Conservation (phyloP, 805 yeast species). For the Wickerhamiella brachini region DNA sequence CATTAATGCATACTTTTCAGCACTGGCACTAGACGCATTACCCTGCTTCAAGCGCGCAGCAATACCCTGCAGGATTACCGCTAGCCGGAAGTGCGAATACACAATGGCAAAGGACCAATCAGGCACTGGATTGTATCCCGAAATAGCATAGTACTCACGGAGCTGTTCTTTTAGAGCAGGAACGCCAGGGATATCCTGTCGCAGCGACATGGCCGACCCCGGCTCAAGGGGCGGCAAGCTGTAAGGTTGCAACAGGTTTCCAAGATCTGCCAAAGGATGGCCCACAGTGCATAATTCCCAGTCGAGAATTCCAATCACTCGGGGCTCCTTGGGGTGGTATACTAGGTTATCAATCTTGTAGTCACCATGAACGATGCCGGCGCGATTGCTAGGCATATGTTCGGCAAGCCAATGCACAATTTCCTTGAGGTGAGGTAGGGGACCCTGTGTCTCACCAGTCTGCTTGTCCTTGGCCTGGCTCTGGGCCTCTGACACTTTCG, state of each 20-base stretch:
- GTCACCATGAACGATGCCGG: conserved; percentile 48
- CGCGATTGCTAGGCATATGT: conserved; percentile 34
- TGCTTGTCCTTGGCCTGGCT: conserved; percentile 19
- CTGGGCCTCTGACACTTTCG: conserved; percentile 30
- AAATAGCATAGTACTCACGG: conserved; percentile 19
- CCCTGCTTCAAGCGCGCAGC: conserved; percentile 41
- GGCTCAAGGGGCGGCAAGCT: conserved; percentile 26
- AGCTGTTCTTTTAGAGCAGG: conserved; percentile 16
- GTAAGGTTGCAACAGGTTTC: conserved; percentile 44
- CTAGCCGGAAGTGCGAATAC: conserved; percentile 40
- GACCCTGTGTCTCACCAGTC: conserved; percentile 27
- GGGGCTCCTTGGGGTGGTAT: conserved; percentile 38
- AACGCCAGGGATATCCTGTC: conserved; percentile 13
- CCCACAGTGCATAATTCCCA: conserved; percentile 59
- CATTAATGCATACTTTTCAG: conserved; percentile 27
- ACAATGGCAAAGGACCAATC: conserved; percentile 41
- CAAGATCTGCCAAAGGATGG: conserved; percentile 48
- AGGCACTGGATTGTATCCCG: conserved; percentile 31
- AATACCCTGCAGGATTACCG: conserved; percentile 50
- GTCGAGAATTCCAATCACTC: conserved; percentile 43
- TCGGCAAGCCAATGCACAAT: conserved; percentile 31
- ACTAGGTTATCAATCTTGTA: conserved; percentile 52
- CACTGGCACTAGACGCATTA: conserved; percentile 40
- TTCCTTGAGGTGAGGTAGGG: conserved; percentile 34
- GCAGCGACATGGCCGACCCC: conserved; percentile 18